Evolutionary conservation across 805 yeast genomes (phyloP).

Genomic region (Wickerhamiella cacticola): DNA sequence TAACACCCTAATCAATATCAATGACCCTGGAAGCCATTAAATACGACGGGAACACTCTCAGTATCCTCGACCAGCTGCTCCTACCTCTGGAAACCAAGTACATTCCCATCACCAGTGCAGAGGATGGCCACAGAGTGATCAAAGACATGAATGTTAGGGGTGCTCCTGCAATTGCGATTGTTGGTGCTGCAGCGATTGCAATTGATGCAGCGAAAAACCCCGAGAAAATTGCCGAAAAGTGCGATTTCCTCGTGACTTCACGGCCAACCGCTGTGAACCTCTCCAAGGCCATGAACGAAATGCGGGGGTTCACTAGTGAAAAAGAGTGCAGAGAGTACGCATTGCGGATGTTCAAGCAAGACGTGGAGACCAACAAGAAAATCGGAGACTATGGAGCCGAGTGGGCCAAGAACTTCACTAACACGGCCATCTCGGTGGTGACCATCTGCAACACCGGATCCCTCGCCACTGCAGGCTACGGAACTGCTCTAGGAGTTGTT

Average conservation of each 20-base stretch:
- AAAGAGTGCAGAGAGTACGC: conserved; percentile 22
- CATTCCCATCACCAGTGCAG: conserved; percentile 46
- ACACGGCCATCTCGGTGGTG: conserved; percentile 52
- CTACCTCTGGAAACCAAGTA: conserved; percentile 73
- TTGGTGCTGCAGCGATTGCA: conserved; percentile 72
- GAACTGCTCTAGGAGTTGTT: conserved; percentile 89
- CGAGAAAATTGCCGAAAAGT: conserved; percentile 30
- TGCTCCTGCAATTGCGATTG: conserved; percentile 97
- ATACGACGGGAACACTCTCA: conserved; percentile 42
- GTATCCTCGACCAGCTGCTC: conserved; percentile 66
- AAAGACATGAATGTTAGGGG: conserved; percentile 91
- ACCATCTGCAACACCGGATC: conserved; percentile 97
- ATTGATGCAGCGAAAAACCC: conserved; percentile 37
- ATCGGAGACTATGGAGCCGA: conserved; percentile 74
- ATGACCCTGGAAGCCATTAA: too few relatives aligned
- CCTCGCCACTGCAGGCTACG: conserved; percentile 93
- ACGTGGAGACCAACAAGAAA: conserved; percentile 58
- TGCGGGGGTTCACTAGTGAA: conserved; percentile 32
- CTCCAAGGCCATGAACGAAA: conserved; percentile 54
- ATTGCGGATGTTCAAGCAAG: conserved; percentile 54
- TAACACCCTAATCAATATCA: too few relatives aligned
- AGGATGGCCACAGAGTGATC: conserved; percentile 75
- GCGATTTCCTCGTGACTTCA: conserved; percentile 58
- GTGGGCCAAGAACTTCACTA: conserved; percentile 37
- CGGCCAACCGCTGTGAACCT: conserved; percentile 96